Base-by-base conservation (phyloP, 2,329 filamentous ascomycete genomes). In the Sporothrix pallida region DNA sequence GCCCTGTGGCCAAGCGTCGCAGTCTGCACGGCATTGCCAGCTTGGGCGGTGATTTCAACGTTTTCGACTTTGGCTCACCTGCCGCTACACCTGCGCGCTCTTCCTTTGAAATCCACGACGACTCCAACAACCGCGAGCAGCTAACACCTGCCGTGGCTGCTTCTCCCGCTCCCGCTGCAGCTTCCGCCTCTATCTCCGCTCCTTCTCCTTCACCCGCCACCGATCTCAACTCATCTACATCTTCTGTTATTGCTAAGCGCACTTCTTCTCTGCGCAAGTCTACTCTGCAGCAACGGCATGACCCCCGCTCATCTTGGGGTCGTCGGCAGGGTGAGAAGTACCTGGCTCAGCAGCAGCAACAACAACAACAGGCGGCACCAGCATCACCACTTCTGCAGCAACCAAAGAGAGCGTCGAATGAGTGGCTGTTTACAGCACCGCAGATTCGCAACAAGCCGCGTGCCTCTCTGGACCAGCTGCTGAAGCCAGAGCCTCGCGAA, bases 1-100 rank as follows among this genome's bases (percentile, higher is more conserved):
- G 93, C 79, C 95, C 96, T 0, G 93, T 95, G 74, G 93, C 95
- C 65, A 98, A 98, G 85, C 89, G 96, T 77, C 90, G 96, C 79
- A 98, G 95, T 82, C 83, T 97, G 78, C 93, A 97, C 80, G 92
- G 92, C 69, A 88, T 90, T 60, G 86, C 91, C n/a, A 88, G 84
- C 77, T 85, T 91, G 75, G 86, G 86, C 63, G 87, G 83, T 73
- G 87, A 87, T 77, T 92, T 93, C 79, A 94, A 90, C 80, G 90
- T 97, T 48, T 97, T 97, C 80, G 93, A 95, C 74, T 73, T 76
- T 71, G 73, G 73, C 2, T 72, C 76, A 5, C 78, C 75, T 73
- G 80, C 82, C 76, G 79, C 81, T 70, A 75, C 79, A 65, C 81
- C 83, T 3, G 79, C 82, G 58, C 78, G 79, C 56, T 79, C 81